These are phyloP conservation scores for Solanum bulbocastanum DNA, from an alignment of 257 asterid species.

Conservation along the genomic window DNA sequence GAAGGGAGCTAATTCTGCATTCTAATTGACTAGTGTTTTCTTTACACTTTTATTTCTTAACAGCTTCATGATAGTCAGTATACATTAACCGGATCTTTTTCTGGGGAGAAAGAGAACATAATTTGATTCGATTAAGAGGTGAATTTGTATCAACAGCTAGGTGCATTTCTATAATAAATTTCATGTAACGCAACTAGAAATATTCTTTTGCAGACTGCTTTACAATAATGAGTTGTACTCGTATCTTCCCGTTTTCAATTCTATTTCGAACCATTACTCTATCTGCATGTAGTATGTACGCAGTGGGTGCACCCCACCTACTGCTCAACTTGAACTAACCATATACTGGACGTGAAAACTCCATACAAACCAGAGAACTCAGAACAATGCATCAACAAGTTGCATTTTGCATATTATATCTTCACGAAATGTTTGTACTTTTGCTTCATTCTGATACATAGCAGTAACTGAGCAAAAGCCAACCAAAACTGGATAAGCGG, in stretches of 20 bases:
- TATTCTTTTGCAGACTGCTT: background rate
- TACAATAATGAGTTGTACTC: background rate
- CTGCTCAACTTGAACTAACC: background rate
- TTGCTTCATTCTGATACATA: background rate
- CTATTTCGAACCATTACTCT: background rate
- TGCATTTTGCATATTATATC: background rate
- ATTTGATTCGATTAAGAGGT: background rate
- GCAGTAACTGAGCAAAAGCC: background rate
- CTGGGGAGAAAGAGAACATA: background rate
- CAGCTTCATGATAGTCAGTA: background rate
- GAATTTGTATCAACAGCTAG: background rate
- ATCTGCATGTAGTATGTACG: background rate
- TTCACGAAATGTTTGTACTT: background rate
- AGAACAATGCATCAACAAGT: background rate
- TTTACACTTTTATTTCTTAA: background rate
- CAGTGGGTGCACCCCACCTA: background rate
- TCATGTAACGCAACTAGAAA: background rate
- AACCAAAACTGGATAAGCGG: background rate
- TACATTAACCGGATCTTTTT: background rate
- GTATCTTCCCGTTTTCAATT: background rate
- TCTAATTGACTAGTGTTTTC: constrained; percentile 14
- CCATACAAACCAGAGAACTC: background rate
- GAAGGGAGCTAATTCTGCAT: constrained; percentile 30
- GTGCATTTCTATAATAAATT: background rate
- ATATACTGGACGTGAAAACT: background rate